Evolutionary conservation across 768 basidiomycete genomes (phyloP).

Genomic region (Kondoa malvinella): DNA sequence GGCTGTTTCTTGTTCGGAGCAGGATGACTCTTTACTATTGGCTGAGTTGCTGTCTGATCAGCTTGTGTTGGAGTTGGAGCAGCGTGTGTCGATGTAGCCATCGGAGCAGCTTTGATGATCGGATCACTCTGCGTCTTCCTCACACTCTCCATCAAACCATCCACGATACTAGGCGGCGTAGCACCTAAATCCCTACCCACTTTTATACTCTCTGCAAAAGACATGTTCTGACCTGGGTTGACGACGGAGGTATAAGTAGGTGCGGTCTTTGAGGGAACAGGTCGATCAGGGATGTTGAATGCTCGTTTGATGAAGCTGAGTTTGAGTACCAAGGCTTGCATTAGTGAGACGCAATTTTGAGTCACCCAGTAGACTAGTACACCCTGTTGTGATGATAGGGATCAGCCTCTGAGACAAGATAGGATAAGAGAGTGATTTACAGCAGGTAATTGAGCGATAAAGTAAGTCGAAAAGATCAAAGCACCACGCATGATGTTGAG

Average conservation of each 20-base stretch:
- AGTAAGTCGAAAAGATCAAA: conserved; percentile 40
- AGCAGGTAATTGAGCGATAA: conserved; percentile 47
- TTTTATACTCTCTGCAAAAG: conserved; percentile 10
- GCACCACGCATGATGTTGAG: conserved; percentile 46
- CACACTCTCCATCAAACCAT: no score
- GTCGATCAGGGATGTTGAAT: conserved; percentile 26
- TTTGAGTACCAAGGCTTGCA: conserved; percentile 42
- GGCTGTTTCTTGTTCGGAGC: no score
- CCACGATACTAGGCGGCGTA: no score
- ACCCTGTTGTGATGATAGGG: conserved; percentile 34
- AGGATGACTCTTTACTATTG: no score
- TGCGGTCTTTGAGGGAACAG: not conserved
- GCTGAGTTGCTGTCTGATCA: no score
- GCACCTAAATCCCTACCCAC: not conserved
- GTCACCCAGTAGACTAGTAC: conserved; percentile 45
- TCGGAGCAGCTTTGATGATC: no score
- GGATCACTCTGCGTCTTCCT: no score
- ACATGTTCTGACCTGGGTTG: conserved; percentile 10
- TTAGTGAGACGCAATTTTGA: conserved; percentile 39
- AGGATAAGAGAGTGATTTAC: conserved; percentile 37
- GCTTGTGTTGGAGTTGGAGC: not conserved
- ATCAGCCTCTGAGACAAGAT: not conserved
- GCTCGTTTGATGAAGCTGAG: conserved; percentile 34
- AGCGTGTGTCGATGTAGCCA: no score
- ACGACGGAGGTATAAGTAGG: conserved; percentile 3